Evolutionary conservation across 139 green algal genomes (phyloP).

Genomic region (Micractinium sp.): DNA sequence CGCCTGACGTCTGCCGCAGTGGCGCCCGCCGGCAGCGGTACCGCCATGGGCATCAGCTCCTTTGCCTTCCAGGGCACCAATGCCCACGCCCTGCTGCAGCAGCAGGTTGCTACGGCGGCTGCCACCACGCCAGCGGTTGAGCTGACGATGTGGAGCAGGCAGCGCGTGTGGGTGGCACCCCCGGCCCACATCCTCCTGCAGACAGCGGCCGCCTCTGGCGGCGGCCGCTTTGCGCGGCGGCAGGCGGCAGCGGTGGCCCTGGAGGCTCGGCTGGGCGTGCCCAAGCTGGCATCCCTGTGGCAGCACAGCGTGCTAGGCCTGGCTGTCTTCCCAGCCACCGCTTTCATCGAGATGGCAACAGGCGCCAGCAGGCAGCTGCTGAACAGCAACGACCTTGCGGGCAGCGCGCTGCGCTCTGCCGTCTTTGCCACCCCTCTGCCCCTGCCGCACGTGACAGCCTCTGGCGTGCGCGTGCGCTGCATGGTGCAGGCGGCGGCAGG

Average conservation of each 20-base stretch:
- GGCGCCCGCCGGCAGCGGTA: neutral
- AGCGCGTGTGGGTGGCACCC: conserved; percentile 46
- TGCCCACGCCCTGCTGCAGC: conserved; percentile 56
- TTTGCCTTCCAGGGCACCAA: conserved; percentile 89
- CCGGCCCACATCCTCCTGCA: conserved; percentile 57
- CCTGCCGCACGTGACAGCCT: neutral
- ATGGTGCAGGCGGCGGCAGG: conserved; percentile 9
- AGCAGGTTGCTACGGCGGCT: neutral
- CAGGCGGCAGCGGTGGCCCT: conserved; percentile 36
- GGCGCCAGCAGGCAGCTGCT: conserved; percentile 35
- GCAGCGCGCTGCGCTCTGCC: neutral
- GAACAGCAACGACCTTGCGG: conserved; percentile 32
- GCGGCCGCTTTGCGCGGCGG: conserved; percentile 25
- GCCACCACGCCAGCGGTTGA: neutral
- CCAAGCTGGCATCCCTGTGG: conserved; percentile 65
- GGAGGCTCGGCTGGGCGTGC: conserved; percentile 35
- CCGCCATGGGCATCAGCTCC: conserved; percentile 61
- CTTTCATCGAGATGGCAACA: conserved; percentile 71
- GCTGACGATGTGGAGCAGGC: neutral
- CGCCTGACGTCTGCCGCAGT: neutral
- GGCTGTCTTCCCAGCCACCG: conserved; percentile 66
- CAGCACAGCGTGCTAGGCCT: conserved; percentile 73
- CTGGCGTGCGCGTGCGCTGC: conserved; percentile 14
- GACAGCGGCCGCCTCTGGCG: neutral
- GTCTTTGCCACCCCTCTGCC: conserved; percentile 44